Base-by-base conservation (phyloP, 225 moss, liverwort and hornwort genomes). In the Ulota crispa region DNA sequence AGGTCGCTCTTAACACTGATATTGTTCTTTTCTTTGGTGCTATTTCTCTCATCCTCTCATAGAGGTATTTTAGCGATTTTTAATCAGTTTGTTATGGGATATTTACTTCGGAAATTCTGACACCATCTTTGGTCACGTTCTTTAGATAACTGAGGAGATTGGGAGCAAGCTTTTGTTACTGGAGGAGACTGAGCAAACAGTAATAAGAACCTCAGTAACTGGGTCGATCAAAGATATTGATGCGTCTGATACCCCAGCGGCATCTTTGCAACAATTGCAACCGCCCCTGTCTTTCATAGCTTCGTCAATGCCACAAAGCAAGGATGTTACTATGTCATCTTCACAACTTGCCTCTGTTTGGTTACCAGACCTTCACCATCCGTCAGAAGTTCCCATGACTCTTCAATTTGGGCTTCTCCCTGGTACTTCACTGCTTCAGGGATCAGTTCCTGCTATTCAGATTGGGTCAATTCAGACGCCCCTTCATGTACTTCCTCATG, bases 381-480 rank as follows among this genome's bases (percentile, higher is more conserved):
- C 89, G 70, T 85, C 92, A 47, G 93, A 94, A 78, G 81, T 83
- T 82, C 91, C 93, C 13, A 82, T 90, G 80, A 89, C 91, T 54
- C 82, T 95, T 68, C 95, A 95, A 83, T 95, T 99, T 81, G 95
- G 94, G 80, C 89, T 99, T 66, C 91, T 94, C 79, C 91, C 95
- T 19, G 88, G 90, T 70, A 93, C 92, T 67, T 84, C 95, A 23
- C 65, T 94, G 64, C 84, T 94, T 37, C 94, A 91, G 50, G 89
- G 86, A 11, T 87, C 94, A 81, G 94, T 95, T 80, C 91, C 98
- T 80, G 98, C 96, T 54, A 99, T 99, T 56, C 98, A 99, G 75
- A 99, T 99, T 76, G 98, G 98, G 41, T 99, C 98, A 43, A 94
- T 99, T 85, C 95, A 94, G 82, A 99, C 93, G 92, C 98, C 98